Evolutionary conservation across 1,284 basidiomycete genomes (phyloP).

Genomic region (Ceratobasidium papillatum): DNA sequence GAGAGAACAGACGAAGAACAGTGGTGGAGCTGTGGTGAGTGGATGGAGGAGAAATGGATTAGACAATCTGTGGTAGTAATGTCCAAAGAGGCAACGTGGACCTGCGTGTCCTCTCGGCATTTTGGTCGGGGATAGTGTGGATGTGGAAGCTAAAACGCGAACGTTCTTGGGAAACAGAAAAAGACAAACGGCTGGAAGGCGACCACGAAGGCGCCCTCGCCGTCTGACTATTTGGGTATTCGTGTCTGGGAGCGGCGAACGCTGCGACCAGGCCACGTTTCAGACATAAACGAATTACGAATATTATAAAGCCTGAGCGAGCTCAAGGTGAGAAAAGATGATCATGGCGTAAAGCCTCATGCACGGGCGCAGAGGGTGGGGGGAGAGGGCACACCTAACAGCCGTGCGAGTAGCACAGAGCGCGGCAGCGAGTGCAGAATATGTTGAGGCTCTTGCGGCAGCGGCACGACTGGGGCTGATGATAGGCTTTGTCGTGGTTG

Average conservation of each 20-base stretch:
- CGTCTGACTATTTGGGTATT: background rate
- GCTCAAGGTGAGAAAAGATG: slow-evolving; percentile 11
- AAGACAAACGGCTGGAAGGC: background rate
- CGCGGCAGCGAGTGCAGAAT: slow-evolving; percentile 12
- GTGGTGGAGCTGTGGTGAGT: background rate
- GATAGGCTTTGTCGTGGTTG: background rate
- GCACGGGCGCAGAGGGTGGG: background rate
- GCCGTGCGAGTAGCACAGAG: slow-evolving; percentile 17
- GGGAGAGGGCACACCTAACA: slow-evolving; percentile 23
- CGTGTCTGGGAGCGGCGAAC: slow-evolving; percentile 20
- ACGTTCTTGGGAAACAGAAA: background rate
- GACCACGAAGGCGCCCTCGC: background rate
- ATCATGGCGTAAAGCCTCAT: background rate
- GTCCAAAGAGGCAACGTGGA: slow-evolving; percentile 8
- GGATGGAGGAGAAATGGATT: background rate
- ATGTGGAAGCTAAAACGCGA: background rate
- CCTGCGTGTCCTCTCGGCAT: background rate
- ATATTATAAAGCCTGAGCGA: slow-evolving; percentile 7
- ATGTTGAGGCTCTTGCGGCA: slow-evolving; percentile 22
- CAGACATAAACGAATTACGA: background rate
- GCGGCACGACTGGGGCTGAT: slow-evolving; percentile 32
- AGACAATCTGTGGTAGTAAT: background rate
- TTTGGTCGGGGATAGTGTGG: background rate
- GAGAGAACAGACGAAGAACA: background rate
- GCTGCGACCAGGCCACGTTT: slow-evolving; percentile 12